Evolutionary conservation across 257 asterid genomes (phyloP), one percentile per base, ranked within the genome.

Genomic region (Linderniella brevidens): DNA sequence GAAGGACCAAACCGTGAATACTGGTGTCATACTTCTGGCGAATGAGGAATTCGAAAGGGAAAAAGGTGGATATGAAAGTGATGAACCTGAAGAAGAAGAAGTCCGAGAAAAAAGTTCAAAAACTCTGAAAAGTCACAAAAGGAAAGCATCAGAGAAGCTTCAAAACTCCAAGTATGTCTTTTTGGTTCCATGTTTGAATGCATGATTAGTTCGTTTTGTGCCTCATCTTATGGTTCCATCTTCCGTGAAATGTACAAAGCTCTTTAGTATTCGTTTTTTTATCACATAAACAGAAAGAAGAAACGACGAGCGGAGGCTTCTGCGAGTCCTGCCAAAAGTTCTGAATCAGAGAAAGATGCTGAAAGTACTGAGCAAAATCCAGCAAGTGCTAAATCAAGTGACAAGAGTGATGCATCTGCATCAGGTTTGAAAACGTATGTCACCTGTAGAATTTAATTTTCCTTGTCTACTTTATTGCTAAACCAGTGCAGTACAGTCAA

Each of bases 1-100:
- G 58, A 74, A 68, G 71, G 69, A 63, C 56, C 78, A 66, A 55
- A 64, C 73, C 50, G 67, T 58, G 40, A 47, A 48, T 52, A 59
- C 12, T 15, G 70, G 77, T 46, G 60, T 68, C 35, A 51, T 81
- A 71, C 82, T 84, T 64, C 68, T 90, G 66, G 72, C 92, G 8
- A 80, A 71, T 61, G 79, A 70, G 61, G 92, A 77, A 61, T 79
- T 81, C 70, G 93, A 58, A 62, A 64, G 77, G 47, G 88, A 73
- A 61, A 72, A 67, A 55, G 81, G 84, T 39, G 87, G 80, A 13
- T 66, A 54, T 58, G 75, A 67, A 60, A 77, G 77, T 59, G 88
- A 74, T 52, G 74, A 59, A 5, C 49, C 65, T 0, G 64, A 67
- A 52, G 71, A 60, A 56, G 60, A 48, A 8, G 62, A 51, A 39